Evolutionary conservation across 1,284 basidiomycete genomes (phyloP).

Genomic region (Coniophora puteana): DNA sequence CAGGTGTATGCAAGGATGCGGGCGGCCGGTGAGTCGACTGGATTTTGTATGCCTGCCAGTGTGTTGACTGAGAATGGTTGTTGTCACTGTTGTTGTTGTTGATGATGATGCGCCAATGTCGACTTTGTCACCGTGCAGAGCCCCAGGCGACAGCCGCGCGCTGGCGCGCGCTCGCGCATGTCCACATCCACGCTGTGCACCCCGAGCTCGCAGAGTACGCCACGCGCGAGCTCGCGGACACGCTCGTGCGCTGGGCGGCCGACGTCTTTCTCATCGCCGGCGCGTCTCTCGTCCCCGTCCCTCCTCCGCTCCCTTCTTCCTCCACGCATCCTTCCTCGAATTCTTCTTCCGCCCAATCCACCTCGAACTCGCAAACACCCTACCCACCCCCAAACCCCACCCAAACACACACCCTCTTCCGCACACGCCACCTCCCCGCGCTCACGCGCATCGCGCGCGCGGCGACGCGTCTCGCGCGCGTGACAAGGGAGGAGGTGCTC

Average conservation of each 20-base stretch:
- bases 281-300: too few species aligned
- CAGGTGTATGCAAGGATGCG: conserved; percentile 66
- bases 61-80: conserved; percentile 8
- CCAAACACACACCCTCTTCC: conserved; percentile 41
- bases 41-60: conserved; percentile 4
- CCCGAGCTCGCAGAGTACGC: conserved; percentile 63
- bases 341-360: too few species aligned
- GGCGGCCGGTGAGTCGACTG: conserved; percentile 43
- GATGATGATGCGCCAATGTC: too few species aligned
- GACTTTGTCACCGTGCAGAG: conserved; percentile 39
- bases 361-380: conserved; percentile 33
- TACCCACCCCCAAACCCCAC: conserved; percentile 50
- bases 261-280: conserved; percentile 64
- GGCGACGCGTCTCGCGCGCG: conserved; percentile 54
- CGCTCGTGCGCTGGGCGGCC: conserved; percentile 65
- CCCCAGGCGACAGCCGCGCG: conserved; percentile 72
- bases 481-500: conserved; percentile 67
- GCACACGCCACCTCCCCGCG: conserved; percentile 51
- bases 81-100: conserved; percentile 5
- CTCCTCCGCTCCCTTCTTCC: too few species aligned
- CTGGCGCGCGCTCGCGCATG: conserved; percentile 69
- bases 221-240: conserved; percentile 61
- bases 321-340: conserved; percentile 41
- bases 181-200: conserved; percentile 62
- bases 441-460: conserved; percentile 59